These are phyloP conservation scores for Agarophyton chilense DNA, from an alignment of 23 red algal species.

Conservation along the genomic window DNA sequence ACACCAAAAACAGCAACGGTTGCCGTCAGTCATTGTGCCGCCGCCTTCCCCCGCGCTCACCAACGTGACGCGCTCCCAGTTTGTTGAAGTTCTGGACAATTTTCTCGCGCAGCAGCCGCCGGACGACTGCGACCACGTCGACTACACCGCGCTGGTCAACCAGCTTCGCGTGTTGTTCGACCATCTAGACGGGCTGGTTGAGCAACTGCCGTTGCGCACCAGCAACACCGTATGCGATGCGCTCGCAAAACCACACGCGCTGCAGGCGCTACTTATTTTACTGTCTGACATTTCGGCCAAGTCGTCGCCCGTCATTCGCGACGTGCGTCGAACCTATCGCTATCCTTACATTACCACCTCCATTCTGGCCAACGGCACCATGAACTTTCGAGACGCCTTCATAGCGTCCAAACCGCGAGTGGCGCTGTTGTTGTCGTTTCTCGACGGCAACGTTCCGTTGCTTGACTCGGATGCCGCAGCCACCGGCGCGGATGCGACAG, in stretches of 20 bases:
- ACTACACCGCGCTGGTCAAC: background rate
- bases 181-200: slow-evolving; percentile 33
- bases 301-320: slow-evolving; percentile 11
- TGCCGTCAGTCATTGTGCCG: background rate
- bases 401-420: slow-evolving; percentile 9
- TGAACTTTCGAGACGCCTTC: slow-evolving; percentile 37
- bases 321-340: slow-evolving; percentile 41
- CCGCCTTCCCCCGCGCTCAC: slow-evolving; percentile 13
- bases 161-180: slow-evolving; percentile 7
- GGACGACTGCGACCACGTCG: background rate
- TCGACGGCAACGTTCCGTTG: slow-evolving; percentile 18
- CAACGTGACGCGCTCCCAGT: slow-evolving; percentile 29
- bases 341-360: slow-evolving; percentile 39
- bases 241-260: slow-evolving; percentile 1
- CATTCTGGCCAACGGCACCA: slow-evolving; percentile 50
- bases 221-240: slow-evolving; percentile 26
- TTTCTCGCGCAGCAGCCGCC: slow-evolving; percentile 13
- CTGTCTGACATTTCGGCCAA: slow-evolving; percentile 34
- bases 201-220: slow-evolving; percentile 32
- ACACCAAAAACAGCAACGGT: no score
- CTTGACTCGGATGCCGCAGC: background rate
- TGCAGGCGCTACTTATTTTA: slow-evolving; percentile 2
- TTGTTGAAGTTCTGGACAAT: background rate
- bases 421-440: slow-evolving; percentile 30
- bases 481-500: no score